Base-by-base conservation (phyloP, 176 grass and related monocot genomes). In the Paspalum vaginatum region DNA sequence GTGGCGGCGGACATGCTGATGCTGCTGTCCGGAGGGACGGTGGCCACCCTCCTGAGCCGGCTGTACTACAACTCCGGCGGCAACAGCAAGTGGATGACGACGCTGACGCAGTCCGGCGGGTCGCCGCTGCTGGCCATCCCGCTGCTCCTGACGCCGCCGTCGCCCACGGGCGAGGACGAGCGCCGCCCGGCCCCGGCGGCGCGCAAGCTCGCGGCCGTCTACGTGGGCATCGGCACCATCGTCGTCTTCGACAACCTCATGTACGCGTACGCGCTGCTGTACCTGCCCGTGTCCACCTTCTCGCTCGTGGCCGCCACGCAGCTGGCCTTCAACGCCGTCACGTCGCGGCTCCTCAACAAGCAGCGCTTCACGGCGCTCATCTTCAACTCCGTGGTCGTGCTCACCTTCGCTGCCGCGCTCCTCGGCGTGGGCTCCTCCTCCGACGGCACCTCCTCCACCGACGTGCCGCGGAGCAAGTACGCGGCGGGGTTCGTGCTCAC, bases 201-300 rank as follows among this genome's bases (percentile, higher is more conserved):
- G 79, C 54, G 22, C 21, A 88, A 77, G 70, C 60, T 93, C 22
- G 47, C 58, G 48, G 53, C 78, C 11, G 75, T 97, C 17, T 97
- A 91, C 70, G 7, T 68, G 7, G 58, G 46, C n/a, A 12, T 97
- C 1, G 93, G 93, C 3, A 24, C 82, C 61, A 57, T 97, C 10
- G 39, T 77, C 46, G 93, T 72, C 43, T 72, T 39, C 22, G 88
- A 91, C 81, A 91, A 97, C 80, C 75, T 93, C 12, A 93, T 97
- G 93, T 97, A 97, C 77, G 82, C 91, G 6, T 93, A 93, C 59
- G 90, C 80, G 21, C 53, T 93, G 25, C 83, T 74, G 21, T 97
- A 93, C 80, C 85, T 97, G 12, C 93, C 93, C 0, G 90, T 93
- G 24, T 97, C 93, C 41, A 93, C 93, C 61, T 97, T 93, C 86